phyloP scores from a whole-genome alignment of 2,329 filamentous ascomycete genomes.

The Geosmithia putterillii region DNA sequence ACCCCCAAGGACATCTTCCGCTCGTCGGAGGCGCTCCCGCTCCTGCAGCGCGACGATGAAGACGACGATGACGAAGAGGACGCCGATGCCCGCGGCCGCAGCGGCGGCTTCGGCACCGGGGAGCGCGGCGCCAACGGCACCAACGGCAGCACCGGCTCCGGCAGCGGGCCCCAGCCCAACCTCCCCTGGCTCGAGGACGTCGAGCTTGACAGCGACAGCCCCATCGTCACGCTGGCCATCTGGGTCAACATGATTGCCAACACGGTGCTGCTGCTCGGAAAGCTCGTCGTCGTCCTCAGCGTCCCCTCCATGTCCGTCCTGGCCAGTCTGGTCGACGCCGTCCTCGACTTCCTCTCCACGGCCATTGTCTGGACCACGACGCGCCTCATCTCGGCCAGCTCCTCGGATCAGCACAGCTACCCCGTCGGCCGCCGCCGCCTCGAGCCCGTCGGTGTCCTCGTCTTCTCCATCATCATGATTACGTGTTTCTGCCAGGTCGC shows the following conservation, averaged over 20 bases:
- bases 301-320: slow-evolving; percentile 74
- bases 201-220: slow-evolving; percentile 56
- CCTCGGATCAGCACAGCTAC: slow-evolving; percentile 62
- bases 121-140: slow-evolving; percentile 28
- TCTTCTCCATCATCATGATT: slow-evolving; percentile 80
- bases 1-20: slow-evolving; percentile 84
- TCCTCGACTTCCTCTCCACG: slow-evolving; percentile 70
- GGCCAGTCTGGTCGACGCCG: slow-evolving; percentile 66
- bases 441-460: slow-evolving; percentile 68
- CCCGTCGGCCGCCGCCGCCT: slow-evolving; percentile 63
- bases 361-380: slow-evolving; percentile 73
- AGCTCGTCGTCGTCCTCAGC: slow-evolving; percentile 63
- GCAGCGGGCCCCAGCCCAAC: slow-evolving; percentile 33
- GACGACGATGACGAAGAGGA: slow-evolving; percentile 25
- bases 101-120: slow-evolving; percentile 15
- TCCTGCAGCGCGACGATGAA: slow-evolving; percentile 36
- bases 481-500: slow-evolving; percentile 72
- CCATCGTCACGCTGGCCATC: slow-evolving; percentile 75
- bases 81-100: slow-evolving; percentile 21
- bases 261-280: slow-evolving; percentile 58
- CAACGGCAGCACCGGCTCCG: slow-evolving; percentile 13
- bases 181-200: slow-evolving; percentile 65
- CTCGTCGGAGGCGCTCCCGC: slow-evolving; percentile 54
- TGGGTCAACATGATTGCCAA: slow-evolving; percentile 78
- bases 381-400: slow-evolving; percentile 51